Conservation (phyloP, 2,329 filamentous ascomycete species). For the Macrophomina phaseolina region DNA sequence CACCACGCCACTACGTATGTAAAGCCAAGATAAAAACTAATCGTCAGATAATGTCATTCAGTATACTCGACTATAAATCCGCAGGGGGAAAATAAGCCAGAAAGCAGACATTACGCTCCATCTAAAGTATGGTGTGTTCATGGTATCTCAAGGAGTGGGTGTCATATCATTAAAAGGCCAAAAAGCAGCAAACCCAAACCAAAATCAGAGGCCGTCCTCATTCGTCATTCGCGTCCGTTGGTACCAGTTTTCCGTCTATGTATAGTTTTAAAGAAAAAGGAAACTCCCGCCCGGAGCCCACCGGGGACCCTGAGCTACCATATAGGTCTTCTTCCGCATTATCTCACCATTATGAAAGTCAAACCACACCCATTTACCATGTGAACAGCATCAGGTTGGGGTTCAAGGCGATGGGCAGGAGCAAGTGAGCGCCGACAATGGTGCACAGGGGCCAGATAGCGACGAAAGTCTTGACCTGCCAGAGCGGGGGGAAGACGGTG, state of each 20-base stretch:
- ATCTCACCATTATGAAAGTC: not conserved
- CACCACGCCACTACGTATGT: too few relatives aligned
- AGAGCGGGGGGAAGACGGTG: slow-evolving; percentile 56
- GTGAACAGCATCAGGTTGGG: slow-evolving; percentile 69
- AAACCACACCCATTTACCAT: slow-evolving; percentile 49
- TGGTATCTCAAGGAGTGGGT: slow-evolving; percentile 18
- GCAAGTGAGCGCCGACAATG: slow-evolving; percentile 61
- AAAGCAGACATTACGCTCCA: slow-evolving; percentile 16
- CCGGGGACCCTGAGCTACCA: not conserved
- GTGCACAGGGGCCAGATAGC: slow-evolving; percentile 64
- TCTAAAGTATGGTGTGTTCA: not conserved
- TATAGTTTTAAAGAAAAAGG: not conserved
- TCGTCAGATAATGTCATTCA: not conserved
- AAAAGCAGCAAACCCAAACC: not conserved
- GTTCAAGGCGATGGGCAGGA: slow-evolving; percentile 65
- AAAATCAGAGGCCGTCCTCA: slow-evolving; percentile 3
- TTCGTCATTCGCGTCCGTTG: not conserved
- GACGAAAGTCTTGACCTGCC: slow-evolving; percentile 63
- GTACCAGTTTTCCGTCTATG: slow-evolving; percentile 14
- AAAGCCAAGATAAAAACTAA: not conserved
- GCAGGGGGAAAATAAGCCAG: not conserved
- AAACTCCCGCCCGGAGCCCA: not conserved
- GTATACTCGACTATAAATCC: not conserved
- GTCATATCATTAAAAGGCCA: not conserved
- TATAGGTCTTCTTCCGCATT: not conserved